phyloP scores from a whole-genome alignment of 1,139 yeast species.

The Kodamaea sp. region DNA sequence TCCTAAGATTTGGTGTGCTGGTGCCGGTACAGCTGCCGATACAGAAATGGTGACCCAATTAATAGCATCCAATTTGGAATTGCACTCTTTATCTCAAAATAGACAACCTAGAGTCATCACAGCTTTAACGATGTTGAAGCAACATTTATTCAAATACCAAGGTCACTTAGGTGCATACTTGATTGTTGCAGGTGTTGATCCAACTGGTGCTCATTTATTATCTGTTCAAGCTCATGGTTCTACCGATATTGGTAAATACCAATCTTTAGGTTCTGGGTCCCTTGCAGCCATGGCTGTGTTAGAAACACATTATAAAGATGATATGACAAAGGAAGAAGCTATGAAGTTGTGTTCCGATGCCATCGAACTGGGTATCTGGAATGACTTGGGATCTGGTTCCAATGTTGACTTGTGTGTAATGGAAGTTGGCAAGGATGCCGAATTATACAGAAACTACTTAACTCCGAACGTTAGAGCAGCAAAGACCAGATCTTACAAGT shows the following conservation, averaged over 20 bases:
- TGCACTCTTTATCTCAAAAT: constrained; percentile 78
- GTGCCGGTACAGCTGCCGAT: constrained; percentile 99
- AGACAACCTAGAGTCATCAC: constrained; percentile 92
- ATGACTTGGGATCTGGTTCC: constrained; percentile 97
- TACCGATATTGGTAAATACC: constrained; percentile 90
- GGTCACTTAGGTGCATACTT: constrained; percentile 96
- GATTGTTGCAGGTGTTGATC: constrained; percentile 95
- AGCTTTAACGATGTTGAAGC: constrained; percentile 88
- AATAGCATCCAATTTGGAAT: constrained; percentile 84
- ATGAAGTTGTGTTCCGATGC: constrained; percentile 87
- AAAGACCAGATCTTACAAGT: constrained; percentile 78
- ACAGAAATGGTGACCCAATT: constrained; percentile 95
- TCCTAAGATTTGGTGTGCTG: constrained; percentile 98
- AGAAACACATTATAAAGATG: constrained; percentile 82
- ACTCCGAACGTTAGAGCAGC: constrained; percentile 85
- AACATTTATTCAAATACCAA: constrained; percentile 92
- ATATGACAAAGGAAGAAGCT: constrained; percentile 81
- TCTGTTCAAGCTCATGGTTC: constrained; percentile 98
- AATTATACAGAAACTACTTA: constrained; percentile 76
- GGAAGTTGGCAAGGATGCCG: constrained; percentile 88
- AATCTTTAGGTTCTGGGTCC: constrained; percentile 95
- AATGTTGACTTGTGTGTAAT: constrained; percentile 95
- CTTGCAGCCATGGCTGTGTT: constrained; percentile 98
- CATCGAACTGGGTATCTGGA: constrained; percentile 97
- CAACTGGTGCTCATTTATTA: constrained; percentile 90